Percentiles rank a stretch among this genome's conserved stretches.
phyloP scores from a whole-genome alignment of 1,284 basidiomycete species.

The Ustilago cynodontis region DNA sequence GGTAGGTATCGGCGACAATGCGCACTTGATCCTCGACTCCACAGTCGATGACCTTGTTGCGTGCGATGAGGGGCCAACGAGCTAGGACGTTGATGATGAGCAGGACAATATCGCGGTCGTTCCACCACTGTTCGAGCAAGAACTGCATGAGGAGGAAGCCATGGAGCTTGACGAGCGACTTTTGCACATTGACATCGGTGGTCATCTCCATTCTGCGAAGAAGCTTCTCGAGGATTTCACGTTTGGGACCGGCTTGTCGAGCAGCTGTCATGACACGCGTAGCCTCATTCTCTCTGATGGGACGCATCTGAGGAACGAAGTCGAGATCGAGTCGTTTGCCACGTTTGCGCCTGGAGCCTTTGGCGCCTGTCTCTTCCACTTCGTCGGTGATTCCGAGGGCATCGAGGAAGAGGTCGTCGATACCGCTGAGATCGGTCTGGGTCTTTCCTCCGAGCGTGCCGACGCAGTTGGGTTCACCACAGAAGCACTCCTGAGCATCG shows the following conservation, averaged over 20 bases:
- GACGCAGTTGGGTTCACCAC: conserved; percentile 94
- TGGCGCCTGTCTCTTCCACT: conserved; percentile 80
- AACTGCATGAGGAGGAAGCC: conserved; percentile 93
- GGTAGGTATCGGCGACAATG: conserved; percentile 41
- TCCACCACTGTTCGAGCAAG: conserved; percentile 82
- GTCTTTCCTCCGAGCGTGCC: conserved; percentile 98
- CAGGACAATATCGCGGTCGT: conserved; percentile 80
- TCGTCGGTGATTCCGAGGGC: conserved; percentile 96
- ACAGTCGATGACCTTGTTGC: conserved; percentile 89
- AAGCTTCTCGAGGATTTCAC: conserved; percentile 84
- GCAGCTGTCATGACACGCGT: conserved; percentile 92
- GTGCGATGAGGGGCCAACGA: conserved; percentile 83
- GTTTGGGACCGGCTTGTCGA: conserved; percentile 84
- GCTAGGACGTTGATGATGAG: conserved; percentile 72
- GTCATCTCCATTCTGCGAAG: conserved; percentile 91
- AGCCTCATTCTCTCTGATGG: conserved; percentile 82
- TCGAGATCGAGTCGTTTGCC: conserved; percentile 93
- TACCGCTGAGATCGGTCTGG: conserved; percentile 91
- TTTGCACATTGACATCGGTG: conserved; percentile 81
- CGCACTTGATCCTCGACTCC: conserved; percentile 70
- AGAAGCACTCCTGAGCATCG: conserved; percentile 94
- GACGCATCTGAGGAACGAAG: conserved; percentile 79
- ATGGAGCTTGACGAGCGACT: conserved; percentile 90
- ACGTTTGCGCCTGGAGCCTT: conserved; percentile 90
- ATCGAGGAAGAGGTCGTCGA: conserved; percentile 95